phyloP scores from a whole-genome alignment of 768 basidiomycete species.

The Macrolepiota albuminosa region DNA sequence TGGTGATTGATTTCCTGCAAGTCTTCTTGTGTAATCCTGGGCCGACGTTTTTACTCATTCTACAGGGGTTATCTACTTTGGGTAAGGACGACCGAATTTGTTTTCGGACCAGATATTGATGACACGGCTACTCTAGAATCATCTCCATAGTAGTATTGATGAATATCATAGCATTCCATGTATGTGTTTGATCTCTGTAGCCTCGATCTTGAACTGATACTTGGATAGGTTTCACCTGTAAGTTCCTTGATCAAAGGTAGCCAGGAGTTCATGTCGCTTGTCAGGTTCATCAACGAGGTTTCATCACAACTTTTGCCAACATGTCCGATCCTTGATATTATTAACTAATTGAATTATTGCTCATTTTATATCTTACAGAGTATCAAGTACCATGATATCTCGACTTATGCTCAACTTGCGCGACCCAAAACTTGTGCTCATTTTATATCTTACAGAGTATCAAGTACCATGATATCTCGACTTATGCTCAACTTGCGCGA shows the following conservation, averaged over 20 bases:
- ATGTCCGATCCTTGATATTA: conserved; percentile 10
- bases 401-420: conserved; percentile 29
- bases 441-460: conserved; percentile 18
- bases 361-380: conserved; percentile 13
- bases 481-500: conserved; percentile 29
- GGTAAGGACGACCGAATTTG: conserved; percentile 18
- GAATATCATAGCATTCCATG: conserved; percentile 21
- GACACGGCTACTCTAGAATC: conserved; percentile 11
- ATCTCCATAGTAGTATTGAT: conserved; percentile 17
- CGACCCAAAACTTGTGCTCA: conserved; percentile 19
- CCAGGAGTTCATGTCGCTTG: background rate
- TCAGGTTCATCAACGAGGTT: conserved; percentile 18
- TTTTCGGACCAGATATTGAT: background rate
- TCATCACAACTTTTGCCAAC: conserved; percentile 20
- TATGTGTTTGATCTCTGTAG: conserved; percentile 5
- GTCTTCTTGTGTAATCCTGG: background rate
- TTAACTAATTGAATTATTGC: background rate
- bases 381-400: conserved; percentile 27
- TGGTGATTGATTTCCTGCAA: conserved; percentile 22
- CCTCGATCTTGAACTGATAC: background rate
- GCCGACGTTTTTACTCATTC: background rate
- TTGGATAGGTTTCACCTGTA: conserved; percentile 13
- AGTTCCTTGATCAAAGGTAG: background rate
- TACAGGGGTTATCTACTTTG: conserved; percentile 38
- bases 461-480: conserved; percentile 27